Evolutionary conservation across 75 land plant species (phyloP).

Genomic region (Isoetes taiwanensis): DNA sequence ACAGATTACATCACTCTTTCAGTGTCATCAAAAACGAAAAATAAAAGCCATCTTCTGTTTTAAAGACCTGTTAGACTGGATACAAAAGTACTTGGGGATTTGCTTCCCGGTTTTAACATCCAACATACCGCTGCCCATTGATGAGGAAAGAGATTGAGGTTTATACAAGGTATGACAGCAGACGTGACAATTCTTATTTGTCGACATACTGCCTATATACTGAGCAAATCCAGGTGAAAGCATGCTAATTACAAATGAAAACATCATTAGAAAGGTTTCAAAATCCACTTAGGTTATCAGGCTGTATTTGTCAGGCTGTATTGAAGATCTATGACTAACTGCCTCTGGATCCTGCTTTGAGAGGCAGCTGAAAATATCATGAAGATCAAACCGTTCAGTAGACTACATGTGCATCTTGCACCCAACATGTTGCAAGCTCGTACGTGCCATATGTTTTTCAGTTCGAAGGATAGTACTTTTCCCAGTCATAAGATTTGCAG

Average conservation of each 20-base stretch:
- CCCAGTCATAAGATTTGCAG: background rate
- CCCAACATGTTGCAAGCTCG: conserved; percentile 65
- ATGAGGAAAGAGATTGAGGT: conserved; percentile 84
- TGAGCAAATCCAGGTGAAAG: conserved; percentile 66
- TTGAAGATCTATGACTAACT: conserved; percentile 18
- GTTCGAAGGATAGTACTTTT: conserved; percentile 6
- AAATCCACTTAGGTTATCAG: conserved; percentile 24
- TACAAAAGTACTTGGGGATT: conserved; percentile 40
- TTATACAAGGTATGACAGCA: conserved; percentile 78
- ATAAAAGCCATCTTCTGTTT: conserved; percentile 72
- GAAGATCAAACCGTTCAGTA: conserved; percentile 50
- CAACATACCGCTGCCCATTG: conserved; percentile 84
- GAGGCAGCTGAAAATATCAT: conserved; percentile 71
- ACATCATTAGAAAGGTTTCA: conserved; percentile 71
- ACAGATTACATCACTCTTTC: too few species aligned
- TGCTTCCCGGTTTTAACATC: conserved; percentile 82
- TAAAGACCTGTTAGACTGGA: conserved; percentile 47
- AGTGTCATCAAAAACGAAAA: too few species aligned
- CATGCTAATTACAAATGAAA: conserved; percentile 32
- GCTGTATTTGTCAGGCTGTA: conserved; percentile 32
- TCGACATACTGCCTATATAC: conserved; percentile 54
- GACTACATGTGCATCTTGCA: conserved; percentile 36
- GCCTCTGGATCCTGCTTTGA: conserved; percentile 30
- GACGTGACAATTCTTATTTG: conserved; percentile 52
- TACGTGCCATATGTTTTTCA: conserved; percentile 33